A percentile compares a stretch with the other conserved stretches of the same genome.
Conservation (phyloP, 805 yeast species). For the Scheffersomyces amazonensis region DNA sequence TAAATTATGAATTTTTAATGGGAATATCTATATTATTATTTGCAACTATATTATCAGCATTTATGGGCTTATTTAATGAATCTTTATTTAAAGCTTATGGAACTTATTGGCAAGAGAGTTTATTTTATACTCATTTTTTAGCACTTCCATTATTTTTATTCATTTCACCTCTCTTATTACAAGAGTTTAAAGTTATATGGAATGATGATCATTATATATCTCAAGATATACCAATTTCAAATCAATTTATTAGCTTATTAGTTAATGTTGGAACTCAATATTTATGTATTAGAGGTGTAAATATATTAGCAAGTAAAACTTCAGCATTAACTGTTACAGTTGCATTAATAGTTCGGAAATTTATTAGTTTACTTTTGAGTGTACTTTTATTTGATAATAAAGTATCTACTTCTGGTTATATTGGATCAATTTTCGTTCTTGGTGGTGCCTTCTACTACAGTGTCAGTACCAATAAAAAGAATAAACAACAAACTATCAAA, state of each 20-base stretch:
- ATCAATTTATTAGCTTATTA: conserved; percentile 11
- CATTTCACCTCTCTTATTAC: conserved; percentile 19
- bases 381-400: conserved; percentile 48
- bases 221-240: conserved; percentile 7
- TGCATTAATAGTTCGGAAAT: conserved; percentile 58
- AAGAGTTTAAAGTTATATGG: conserved; percentile 11
- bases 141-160: conserved; percentile 52
- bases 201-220: not conserved
- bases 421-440: conserved; percentile 54
- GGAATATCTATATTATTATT: conserved; percentile 43
- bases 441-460: conserved; percentile 42
- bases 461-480: conserved; percentile 1
- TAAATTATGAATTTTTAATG: conserved; percentile 11
- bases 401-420: conserved; percentile 32
- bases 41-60: conserved; percentile 51
- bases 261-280: conserved; percentile 20
- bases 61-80: conserved; percentile 61
- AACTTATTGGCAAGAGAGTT: conserved; percentile 59
- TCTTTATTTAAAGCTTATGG: conserved; percentile 48
- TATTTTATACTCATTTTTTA: conserved; percentile 59
- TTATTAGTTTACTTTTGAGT: conserved; percentile 57
- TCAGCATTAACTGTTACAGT: conserved; percentile 65
- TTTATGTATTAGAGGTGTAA: conserved; percentile 67
- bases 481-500: conserved; percentile 6
- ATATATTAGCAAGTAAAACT: conserved; percentile 52